phyloP scores from a whole-genome alignment of 352 stramenopile species.

The Peronospora belbahrii region DNA sequence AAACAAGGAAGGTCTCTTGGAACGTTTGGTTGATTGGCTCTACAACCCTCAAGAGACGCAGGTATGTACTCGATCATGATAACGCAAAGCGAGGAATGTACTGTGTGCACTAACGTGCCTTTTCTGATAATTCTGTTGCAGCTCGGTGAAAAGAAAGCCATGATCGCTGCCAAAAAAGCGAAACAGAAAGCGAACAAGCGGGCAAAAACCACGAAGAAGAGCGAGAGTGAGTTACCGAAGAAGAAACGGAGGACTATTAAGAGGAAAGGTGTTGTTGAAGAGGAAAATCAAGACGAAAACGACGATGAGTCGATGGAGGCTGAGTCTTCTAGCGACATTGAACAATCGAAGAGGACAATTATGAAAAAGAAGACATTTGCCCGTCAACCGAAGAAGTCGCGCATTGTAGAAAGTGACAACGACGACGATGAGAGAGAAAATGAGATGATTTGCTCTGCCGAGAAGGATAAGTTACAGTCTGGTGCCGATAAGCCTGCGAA shows the following conservation, averaged over 20 bases:
- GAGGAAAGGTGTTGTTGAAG: constrained; percentile 19
- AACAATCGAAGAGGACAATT: constrained; percentile 31
- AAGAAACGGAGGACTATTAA: constrained; percentile 42
- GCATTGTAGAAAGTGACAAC: constrained; percentile 20
- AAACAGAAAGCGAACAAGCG: constrained; percentile 38
- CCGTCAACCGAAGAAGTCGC: constrained; percentile 22
- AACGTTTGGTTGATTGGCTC: constrained; percentile 71
- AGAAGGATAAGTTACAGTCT: constrained; percentile 18
- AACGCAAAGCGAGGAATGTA: not conserved
- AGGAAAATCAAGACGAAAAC: constrained; percentile 33
- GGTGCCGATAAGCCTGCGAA: constrained; percentile 11
- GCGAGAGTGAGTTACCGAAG: constrained; percentile 17
- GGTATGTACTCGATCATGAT: constrained; percentile 15
- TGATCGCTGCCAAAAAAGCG: constrained; percentile 21
- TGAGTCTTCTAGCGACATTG: constrained; percentile 66
- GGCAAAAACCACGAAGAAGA: constrained; percentile 17
- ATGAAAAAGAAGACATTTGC: constrained; percentile 31
- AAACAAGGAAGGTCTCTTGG: constrained; percentile 59
- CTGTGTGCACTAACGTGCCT: constrained; percentile 1
- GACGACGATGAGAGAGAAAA: constrained; percentile 16
- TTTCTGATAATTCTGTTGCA: constrained; percentile 3
- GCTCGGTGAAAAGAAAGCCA: constrained; percentile 29
- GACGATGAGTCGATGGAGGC: constrained; percentile 43
- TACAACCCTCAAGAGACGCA: constrained; percentile 51
- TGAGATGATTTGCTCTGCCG: constrained; percentile 11